A percentile compares a stretch with the other conserved stretches of the same genome.
phyloP scores from a whole-genome alignment of 768 basidiomycete genomes.

The Sistotremastrum suecicum region DNA sequence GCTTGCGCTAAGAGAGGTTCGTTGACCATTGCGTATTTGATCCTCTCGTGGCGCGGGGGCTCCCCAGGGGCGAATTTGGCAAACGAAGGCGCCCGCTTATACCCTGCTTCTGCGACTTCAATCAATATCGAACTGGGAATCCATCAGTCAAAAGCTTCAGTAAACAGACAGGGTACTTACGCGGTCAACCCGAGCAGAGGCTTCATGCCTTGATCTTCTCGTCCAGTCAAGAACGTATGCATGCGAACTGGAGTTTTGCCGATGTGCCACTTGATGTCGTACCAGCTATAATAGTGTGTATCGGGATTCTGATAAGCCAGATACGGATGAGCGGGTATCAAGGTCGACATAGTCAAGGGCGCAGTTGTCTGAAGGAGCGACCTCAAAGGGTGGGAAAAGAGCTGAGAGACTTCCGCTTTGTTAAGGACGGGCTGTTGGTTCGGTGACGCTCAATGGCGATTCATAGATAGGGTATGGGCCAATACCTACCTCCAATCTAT shows the following conservation, averaged over 20 bases:
- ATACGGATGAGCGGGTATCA: constrained; percentile 9
- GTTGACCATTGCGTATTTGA: constrained; percentile 24
- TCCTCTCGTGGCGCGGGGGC: constrained; percentile 24
- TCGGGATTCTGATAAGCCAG: constrained; percentile 10
- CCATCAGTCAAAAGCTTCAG: neutral
- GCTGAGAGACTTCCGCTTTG: constrained; percentile 55
- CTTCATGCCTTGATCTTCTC: constrained; percentile 73
- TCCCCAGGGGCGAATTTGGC: constrained; percentile 29
- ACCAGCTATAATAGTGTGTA: constrained; percentile 45
- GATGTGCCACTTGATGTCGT: constrained; percentile 36
- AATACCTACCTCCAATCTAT: constrained; percentile 44
- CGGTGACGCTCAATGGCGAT: neutral
- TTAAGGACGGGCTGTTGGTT: constrained; percentile 60
- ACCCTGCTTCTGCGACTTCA: constrained; percentile 33
- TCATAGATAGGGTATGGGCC: neutral
- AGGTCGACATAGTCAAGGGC: constrained; percentile 24
- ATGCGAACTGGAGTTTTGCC: constrained; percentile 30
- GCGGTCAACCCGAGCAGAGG: constrained; percentile 84
- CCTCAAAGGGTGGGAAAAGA: constrained; percentile 76
- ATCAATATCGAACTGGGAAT: constrained; percentile 35
- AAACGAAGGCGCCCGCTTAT: constrained; percentile 31
- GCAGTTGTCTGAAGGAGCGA: constrained; percentile 54
- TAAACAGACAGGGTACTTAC: constrained; percentile 32
- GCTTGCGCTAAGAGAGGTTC: neutral
- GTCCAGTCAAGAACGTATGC: constrained; percentile 75